A percentile compares a stretch with the other conserved stretches of the same genome.
These are phyloP conservation scores for Nematocida minor DNA, from an alignment of 371 early-diverging fungal species.

Conservation along the genomic window DNA sequence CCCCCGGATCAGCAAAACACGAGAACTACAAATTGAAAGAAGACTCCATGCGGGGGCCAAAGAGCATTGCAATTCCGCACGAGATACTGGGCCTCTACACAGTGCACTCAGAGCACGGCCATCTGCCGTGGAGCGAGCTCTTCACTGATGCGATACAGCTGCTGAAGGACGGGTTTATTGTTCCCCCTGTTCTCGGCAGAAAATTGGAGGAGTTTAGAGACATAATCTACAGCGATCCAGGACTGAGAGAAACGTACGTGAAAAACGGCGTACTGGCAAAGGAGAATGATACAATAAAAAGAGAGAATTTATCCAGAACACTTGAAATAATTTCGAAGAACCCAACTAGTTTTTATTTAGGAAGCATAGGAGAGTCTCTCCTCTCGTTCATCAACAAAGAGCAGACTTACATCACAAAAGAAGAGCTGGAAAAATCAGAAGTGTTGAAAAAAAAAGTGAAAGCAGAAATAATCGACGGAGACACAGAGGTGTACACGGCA, in stretches of 20 bases:
- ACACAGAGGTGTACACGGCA: not conserved
- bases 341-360: constrained; percentile 80
- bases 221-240: constrained; percentile 66
- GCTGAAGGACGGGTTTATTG: constrained; percentile 69
- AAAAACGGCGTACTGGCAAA: constrained; percentile 68
- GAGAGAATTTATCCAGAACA: constrained; percentile 73
- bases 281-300: constrained; percentile 71
- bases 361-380: constrained; percentile 72
- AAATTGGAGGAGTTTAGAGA: constrained; percentile 59
- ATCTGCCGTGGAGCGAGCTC: constrained; percentile 71
- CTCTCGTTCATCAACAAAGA: constrained; percentile 63
- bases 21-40: constrained; percentile 73
- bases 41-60: constrained; percentile 70
- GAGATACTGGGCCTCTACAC: constrained; percentile 77
- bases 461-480: not conserved
- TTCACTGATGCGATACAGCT: constrained; percentile 75
- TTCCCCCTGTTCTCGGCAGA: constrained; percentile 67
- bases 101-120: constrained; percentile 73
- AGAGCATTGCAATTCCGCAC: constrained; percentile 80
- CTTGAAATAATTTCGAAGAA: constrained; percentile 72
- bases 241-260: constrained; percentile 70
- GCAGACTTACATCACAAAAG: not conserved
- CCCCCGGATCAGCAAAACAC: constrained; percentile 70
- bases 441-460: not conserved
- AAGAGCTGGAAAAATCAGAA: not conserved